Percentiles rank a stretch among this genome's conserved stretches.
These are phyloP conservation scores for Somion occarium DNA, from an alignment of 1,284 basidiomycete species.

Conservation along the genomic window DNA sequence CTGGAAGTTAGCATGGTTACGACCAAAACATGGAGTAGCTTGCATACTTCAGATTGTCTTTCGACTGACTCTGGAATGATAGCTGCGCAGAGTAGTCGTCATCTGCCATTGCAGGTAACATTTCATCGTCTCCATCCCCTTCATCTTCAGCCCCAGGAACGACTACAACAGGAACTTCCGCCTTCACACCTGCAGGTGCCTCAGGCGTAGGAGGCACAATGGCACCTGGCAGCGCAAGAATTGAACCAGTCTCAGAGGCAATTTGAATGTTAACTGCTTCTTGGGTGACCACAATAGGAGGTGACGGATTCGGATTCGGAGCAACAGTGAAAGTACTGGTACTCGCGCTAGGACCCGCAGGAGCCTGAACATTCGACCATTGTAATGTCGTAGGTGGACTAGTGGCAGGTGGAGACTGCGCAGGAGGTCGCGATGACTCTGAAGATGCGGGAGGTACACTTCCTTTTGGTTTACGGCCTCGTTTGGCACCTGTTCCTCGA, in stretches of 20 bases:
- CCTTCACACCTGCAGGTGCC: constrained; percentile 19
- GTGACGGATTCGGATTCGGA: background rate
- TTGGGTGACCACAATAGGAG: background rate
- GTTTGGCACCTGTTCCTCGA: constrained; percentile 48
- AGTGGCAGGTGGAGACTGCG: constrained; percentile 17
- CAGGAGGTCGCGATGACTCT: constrained; percentile 16
- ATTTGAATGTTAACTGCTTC: constrained; percentile 7
- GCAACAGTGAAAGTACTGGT: background rate
- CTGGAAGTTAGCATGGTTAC: background rate
- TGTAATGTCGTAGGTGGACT: constrained; percentile 15
- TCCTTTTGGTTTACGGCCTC: constrained; percentile 54
- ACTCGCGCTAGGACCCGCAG: constrained; percentile 12
- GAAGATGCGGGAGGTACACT: constrained; percentile 22
- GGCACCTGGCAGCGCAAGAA: background rate
- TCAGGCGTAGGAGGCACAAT: constrained; percentile 8
- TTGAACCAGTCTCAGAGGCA: background rate
- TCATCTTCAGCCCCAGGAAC: constrained; percentile 33
- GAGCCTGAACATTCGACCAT: constrained; percentile 17
- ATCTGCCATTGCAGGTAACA: constrained; percentile 77
- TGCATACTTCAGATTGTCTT: constrained; percentile 74
- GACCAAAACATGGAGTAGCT: background rate
- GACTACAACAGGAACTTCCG: constrained; percentile 17
- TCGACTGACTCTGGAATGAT: constrained; percentile 77
- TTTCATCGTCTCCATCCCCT: constrained; percentile 69
- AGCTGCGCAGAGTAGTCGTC: constrained; percentile 79